These are phyloP conservation scores for Fraxinus dipetala DNA, from an alignment of 305 asterid genomes.

Conservation along the genomic window DNA sequence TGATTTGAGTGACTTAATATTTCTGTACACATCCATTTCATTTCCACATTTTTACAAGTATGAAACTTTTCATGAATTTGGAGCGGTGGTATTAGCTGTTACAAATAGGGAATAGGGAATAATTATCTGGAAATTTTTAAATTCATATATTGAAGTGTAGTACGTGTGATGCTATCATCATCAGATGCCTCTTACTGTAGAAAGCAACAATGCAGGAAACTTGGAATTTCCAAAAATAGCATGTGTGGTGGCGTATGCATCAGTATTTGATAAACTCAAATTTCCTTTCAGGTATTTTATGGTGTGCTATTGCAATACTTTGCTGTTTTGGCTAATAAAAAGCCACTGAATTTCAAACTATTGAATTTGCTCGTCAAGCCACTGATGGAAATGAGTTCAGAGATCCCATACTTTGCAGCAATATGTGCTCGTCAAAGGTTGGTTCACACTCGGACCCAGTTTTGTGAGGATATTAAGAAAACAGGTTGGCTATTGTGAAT, in stretches of 20 bases:
- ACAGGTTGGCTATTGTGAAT: conserved; percentile 47
- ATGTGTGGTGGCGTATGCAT: neutral
- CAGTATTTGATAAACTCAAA: neutral
- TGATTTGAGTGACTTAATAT: conserved; percentile 7
- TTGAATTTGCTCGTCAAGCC: conserved; percentile 79
- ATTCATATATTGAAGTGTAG: neutral
- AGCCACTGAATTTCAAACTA: conserved; percentile 62
- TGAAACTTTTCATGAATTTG: neutral
- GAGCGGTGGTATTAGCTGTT: neutral
- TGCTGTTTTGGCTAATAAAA: conserved; percentile 75
- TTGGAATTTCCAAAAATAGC: neutral
- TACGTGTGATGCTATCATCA: neutral
- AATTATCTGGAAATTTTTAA: neutral
- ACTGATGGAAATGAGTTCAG: conserved; percentile 84
- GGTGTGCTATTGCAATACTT: conserved; percentile 88
- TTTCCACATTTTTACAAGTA: conserved; percentile 16
- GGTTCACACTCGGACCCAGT: conserved; percentile 58
- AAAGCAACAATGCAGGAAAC: neutral
- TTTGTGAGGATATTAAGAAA: conserved; percentile 58
- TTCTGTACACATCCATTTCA: conserved; percentile 6
- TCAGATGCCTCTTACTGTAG: neutral
- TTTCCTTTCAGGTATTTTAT: conserved; percentile 60
- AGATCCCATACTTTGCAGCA: conserved; percentile 91
- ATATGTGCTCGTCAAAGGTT: conserved; percentile 92
- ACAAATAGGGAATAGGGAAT: neutral